Evolutionary conservation across 1,139 yeast genomes (phyloP).

Genomic region (Debaryomyces robertsiae): DNA sequence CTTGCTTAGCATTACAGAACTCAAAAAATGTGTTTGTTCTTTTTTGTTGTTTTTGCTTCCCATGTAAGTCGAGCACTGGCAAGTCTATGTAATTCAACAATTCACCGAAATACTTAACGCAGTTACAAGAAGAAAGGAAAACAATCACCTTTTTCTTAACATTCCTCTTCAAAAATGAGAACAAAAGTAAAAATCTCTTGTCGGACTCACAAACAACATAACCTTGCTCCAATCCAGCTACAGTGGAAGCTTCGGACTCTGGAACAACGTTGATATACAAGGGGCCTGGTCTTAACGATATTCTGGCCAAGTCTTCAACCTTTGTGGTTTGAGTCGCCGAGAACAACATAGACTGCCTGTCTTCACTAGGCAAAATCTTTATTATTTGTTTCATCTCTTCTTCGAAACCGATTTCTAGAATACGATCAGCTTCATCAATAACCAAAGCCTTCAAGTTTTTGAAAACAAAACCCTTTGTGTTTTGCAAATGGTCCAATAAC

Average conservation of each 20-base stretch:
- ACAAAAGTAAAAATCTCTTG: slow-evolving; percentile 83
- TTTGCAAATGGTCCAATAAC: slow-evolving; percentile 91
- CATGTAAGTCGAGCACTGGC: slow-evolving; percentile 94
- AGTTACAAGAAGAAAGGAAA: slow-evolving; percentile 92
- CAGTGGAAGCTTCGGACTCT: slow-evolving; percentile 82
- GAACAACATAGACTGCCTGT: slow-evolving; percentile 94
- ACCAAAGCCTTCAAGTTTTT: slow-evolving; percentile 91
- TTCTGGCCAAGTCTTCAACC: slow-evolving; percentile 97
- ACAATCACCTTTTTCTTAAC: slow-evolving; percentile 90
- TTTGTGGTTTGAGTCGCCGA: slow-evolving; percentile 99
- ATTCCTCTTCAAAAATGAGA: slow-evolving; percentile 91
- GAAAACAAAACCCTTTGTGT: slow-evolving; percentile 91
- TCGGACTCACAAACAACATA: slow-evolving; percentile 97
- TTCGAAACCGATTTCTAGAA: slow-evolving; percentile 95
- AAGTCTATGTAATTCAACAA: slow-evolving; percentile 90
- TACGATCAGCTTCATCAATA: slow-evolving; percentile 97
- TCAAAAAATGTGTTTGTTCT: slow-evolving; percentile 97
- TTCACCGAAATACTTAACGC: slow-evolving; percentile 95
- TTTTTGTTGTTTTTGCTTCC: slow-evolving; percentile 97
- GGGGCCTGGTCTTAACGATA: slow-evolving; percentile 93
- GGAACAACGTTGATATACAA: slow-evolving; percentile 92
- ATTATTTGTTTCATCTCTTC: slow-evolving; percentile 98
- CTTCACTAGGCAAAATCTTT: slow-evolving; percentile 88
- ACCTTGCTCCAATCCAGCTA: slow-evolving; percentile 96
- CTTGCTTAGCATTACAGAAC: slow-evolving; percentile 94